Base-by-base conservation (phyloP, 2,329 filamentous ascomycete species). In the Scytalidium sp. region DNA sequence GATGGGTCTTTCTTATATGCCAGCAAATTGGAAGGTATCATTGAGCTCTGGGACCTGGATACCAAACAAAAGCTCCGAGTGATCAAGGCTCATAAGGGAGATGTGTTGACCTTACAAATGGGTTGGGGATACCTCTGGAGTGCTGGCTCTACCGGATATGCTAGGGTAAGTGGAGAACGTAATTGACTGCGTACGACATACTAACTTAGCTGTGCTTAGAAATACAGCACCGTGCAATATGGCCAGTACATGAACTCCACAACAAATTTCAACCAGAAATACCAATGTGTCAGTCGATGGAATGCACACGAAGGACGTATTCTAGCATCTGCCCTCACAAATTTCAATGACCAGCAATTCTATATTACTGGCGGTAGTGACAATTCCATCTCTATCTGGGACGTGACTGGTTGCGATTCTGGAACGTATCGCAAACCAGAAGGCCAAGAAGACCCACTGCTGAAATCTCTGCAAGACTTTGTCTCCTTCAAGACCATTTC, bases 21-120 rank as follows among this genome's bases (percentile, higher is more conserved):
- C 51, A 94, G 94, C 43, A 88, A 95, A 59, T 80, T 91, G 1
- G 85, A 89, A 36, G 95, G 94, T 19, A 81, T 96, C 45, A 83
- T 99, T 52, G 93, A 97, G 65, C 82, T 99, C 10, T 99, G 95
- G 93, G 95, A 99, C 65, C 77, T 99, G 13, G 93, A 97, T 64
- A 97, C 94, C 0, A 85, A 87, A 47, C 94, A 99, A 69, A 85
- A 94, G 44, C 78, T 99, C 41, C 81, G 94, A 50, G 91, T 90
- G 17, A 87, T 99, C 63, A 91, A 88, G 63, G 84, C 87, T 1
- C 87, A 91, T 59, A 82, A 81, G 27, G 85, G 85, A 41, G 90
- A 97, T 65, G 82, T 97, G 44, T 90, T 95, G 75, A 87, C 90
- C 1, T 75, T 97, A 41, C 87, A 90, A 56, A 87, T 97, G 68